Evolutionary conservation across 2,329 filamentous ascomycete species (phyloP), one percentile per base, ranked within the genome.

Genomic region (Cyphellophora europaea): DNA sequence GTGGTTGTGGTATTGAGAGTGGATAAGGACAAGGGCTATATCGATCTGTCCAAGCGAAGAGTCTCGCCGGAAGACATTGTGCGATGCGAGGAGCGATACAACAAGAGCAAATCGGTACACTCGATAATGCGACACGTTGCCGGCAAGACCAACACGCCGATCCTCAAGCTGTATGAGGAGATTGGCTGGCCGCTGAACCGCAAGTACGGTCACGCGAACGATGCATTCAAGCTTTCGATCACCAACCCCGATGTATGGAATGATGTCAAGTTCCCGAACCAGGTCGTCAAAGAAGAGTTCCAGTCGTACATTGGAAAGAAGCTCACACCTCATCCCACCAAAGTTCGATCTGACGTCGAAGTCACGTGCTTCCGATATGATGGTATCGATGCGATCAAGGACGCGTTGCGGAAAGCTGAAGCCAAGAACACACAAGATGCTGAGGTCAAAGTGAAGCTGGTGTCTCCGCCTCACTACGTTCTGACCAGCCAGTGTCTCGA

Each of bases 31-130:
- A 98, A 98, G 72, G 86, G 87, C 45, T 98, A 98, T 60, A 98
- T 98, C 55, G 91, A 98, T 80, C 69, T 98, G 59, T 94, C 87
- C 44, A 98, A 98, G 73, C 88, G 91, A 58, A 82, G 91, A 69
- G 91, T 98, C 41, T 95, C 88, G 28, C 83, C 91, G 29, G 91
- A 98, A 62, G 91, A 98, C 68, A 91, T 96, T 46, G 73, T 94
- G 52, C 95, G 95, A 69, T 98, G 93, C 61, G 91, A 98, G 61
- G 91, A 98, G 70, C 79, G 91, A 52, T 98, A 95, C 74, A 98
- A 98, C 77, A 98, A 98, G 79, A 85, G 86, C 71, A 98, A 98
- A 72, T 93, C 94, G 72, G 91, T 96, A 27, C 91, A 98, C 66
- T 93, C 86, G 36, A 95, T 98, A 64, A 89, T 98, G 84, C 82